Conservation (phyloP, 306 rosid genomes). For the Corylus avellana region DNA sequence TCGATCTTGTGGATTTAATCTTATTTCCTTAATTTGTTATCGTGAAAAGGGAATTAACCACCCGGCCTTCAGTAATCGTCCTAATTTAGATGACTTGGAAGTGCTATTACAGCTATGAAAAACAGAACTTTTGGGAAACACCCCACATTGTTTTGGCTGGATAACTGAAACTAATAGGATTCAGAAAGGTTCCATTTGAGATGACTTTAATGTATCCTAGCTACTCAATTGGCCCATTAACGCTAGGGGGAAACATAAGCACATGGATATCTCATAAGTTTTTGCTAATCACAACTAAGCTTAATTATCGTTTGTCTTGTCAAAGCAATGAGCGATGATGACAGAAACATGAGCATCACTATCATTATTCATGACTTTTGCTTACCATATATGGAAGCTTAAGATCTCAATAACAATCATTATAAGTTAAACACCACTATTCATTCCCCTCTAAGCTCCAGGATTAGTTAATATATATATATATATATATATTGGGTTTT, state of each 20-base stretch:
- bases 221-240: slow-evolving; percentile 62
- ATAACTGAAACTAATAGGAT: slow-evolving; percentile 30
- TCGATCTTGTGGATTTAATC: slow-evolving; percentile 2
- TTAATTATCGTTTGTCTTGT: slow-evolving; percentile 58
- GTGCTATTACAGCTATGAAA: slow-evolving; percentile 24
- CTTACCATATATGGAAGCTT: slow-evolving; percentile 59
- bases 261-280: slow-evolving; percentile 73
- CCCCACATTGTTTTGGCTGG: slow-evolving; percentile 57
- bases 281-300: slow-evolving; percentile 49
- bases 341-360: slow-evolving; percentile 52
- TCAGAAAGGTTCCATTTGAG: slow-evolving; percentile 46
- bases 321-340: slow-evolving; percentile 53
- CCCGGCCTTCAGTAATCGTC: slow-evolving; percentile 13
- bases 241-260: slow-evolving; percentile 62
- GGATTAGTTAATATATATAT: slow-evolving; percentile 8
- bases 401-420: slow-evolving; percentile 49
- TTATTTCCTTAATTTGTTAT: slow-evolving; percentile 9
- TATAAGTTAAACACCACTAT: slow-evolving; percentile 18
- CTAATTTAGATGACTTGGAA: slow-evolving; percentile 14
- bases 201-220: slow-evolving; percentile 51
- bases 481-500: slow-evolving; percentile 7
- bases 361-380: slow-evolving; percentile 44
- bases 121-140: slow-evolving; percentile 44
- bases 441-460: slow-evolving; percentile 21
- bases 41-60: neutral